These are phyloP conservation scores for Marsdenia floribunda DNA, from an alignment of 257 asterid species.

Conservation along the genomic window DNA sequence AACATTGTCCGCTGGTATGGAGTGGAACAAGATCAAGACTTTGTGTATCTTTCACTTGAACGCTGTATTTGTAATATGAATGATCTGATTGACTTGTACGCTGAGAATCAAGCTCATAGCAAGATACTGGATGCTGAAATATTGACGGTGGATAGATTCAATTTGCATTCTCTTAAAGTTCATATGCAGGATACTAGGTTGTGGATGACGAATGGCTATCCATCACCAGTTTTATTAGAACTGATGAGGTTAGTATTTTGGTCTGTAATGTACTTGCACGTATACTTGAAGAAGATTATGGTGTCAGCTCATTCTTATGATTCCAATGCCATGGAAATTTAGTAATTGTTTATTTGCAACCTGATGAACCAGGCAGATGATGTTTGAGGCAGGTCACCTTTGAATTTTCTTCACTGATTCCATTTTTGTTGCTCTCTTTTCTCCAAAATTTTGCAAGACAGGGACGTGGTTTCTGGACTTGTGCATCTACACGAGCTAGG, in stretches of 20 bases:
- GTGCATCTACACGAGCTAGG: slow-evolving; percentile 89
- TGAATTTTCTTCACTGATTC: slow-evolving; percentile 10
- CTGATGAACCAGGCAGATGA: not conserved
- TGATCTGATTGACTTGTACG: slow-evolving; percentile 63
- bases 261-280: not conserved
- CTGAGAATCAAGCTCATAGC: slow-evolving; percentile 24
- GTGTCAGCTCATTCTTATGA: not conserved
- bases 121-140: slow-evolving; percentile 36
- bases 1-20: slow-evolving; percentile 90
- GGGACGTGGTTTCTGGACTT: slow-evolving; percentile 85
- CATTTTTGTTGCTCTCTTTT: not conserved
- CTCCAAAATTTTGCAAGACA: slow-evolving; percentile 28
- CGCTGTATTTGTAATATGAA: slow-evolving; percentile 80
- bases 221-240: slow-evolving; percentile 67
- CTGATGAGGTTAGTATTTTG: slow-evolving; percentile 59
- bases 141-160: slow-evolving; percentile 29
- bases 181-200: slow-evolving; percentile 35
- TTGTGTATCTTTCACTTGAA: slow-evolving; percentile 86
- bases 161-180: slow-evolving; percentile 37
- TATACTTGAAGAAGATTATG: not conserved
- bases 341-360: not conserved
- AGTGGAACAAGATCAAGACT: slow-evolving; percentile 85
- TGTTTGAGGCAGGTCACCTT: not conserved
- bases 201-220: slow-evolving; percentile 65
- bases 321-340: not conserved